A percentile compares a stretch with the other conserved stretches of the same genome.
Evolutionary conservation across 2,329 filamentous ascomycete genomes (phyloP).

Genomic region (Arthrinium puccinioides): DNA sequence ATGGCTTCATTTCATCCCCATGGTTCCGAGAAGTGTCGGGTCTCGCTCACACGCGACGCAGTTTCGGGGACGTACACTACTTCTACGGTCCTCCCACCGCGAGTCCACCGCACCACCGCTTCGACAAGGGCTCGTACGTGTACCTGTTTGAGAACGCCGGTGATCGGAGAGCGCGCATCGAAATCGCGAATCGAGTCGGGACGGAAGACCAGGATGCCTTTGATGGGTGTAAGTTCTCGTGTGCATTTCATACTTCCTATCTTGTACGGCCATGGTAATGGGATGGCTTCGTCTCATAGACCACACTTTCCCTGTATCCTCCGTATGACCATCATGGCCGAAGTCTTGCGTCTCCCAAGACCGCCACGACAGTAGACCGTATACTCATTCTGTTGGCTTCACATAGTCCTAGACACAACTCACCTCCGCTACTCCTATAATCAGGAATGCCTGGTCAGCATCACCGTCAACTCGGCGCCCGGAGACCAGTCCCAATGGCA

Average conservation of each 20-base stretch:
- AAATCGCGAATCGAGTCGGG: slow-evolving; percentile 69
- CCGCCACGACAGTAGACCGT: too few relatives aligned
- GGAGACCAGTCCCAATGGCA: slow-evolving; percentile 60
- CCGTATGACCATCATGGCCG: too few relatives aligned
- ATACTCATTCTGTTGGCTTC: too few relatives aligned
- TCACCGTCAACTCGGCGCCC: slow-evolving; percentile 50
- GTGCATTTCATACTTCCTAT: background rate
- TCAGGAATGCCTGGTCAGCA: slow-evolving; percentile 63
- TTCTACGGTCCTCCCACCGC: slow-evolving; percentile 63
- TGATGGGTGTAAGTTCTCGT: slow-evolving; percentile 55
- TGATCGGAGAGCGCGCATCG: slow-evolving; percentile 61
- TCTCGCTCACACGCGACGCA: slow-evolving; percentile 23
- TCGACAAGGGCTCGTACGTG: slow-evolving; percentile 73
- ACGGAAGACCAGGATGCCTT: slow-evolving; percentile 75
- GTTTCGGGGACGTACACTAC: slow-evolving; percentile 74
- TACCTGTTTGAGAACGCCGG: slow-evolving; percentile 71
- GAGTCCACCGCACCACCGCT: slow-evolving; percentile 69
- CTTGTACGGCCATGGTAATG: too few relatives aligned
- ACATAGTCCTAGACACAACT: slow-evolving; percentile 59
- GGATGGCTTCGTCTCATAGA: too few relatives aligned
- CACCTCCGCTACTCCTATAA: slow-evolving; percentile 65
- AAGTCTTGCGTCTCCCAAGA: too few relatives aligned
- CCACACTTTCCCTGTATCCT: too few relatives aligned
- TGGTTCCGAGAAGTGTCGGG: background rate
- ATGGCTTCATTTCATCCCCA: background rate